Evolutionary conservation across 176 grass and related monocot species (phyloP).

Genomic region (Aegilops bicornis): DNA sequence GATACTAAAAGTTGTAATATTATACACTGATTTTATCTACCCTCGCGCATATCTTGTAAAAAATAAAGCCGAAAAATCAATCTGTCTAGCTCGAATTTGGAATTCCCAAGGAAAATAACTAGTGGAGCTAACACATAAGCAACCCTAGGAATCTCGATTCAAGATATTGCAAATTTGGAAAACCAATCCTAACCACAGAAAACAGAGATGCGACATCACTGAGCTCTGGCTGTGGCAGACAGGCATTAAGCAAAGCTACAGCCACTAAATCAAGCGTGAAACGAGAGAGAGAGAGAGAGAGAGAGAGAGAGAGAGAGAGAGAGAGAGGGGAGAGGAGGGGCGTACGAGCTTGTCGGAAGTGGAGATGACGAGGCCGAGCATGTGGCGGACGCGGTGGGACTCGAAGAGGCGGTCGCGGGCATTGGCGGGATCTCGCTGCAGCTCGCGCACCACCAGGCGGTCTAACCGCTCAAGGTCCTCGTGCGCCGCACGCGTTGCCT

Average conservation of each 20-base stretch:
- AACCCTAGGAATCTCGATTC: neutral
- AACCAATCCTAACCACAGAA: neutral
- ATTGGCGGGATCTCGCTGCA: slow-evolving; percentile 88
- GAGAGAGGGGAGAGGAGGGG: neutral
- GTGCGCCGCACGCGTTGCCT: slow-evolving; percentile 83
- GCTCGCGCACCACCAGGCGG: slow-evolving; percentile 68
- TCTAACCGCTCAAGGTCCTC: slow-evolving; percentile 93
- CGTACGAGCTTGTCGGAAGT: slow-evolving; percentile 82
- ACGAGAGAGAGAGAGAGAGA: neutral
- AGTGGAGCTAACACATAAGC: neutral
- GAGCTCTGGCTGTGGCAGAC: neutral
- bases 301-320: neutral
- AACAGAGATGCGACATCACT: no score
- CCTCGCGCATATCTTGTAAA: neutral
- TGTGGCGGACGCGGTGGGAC: slow-evolving; percentile 88
- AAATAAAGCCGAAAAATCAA: neutral
- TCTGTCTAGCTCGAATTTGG: neutral
- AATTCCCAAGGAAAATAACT: neutral
- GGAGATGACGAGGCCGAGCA: slow-evolving; percentile 66
- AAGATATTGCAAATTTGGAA: neutral
- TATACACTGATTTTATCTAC: neutral
- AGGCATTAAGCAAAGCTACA: neutral
- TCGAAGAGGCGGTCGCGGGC: slow-evolving; percentile 83
- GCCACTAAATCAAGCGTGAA: neutral
- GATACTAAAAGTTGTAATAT: neutral